Evolutionary conservation across 2,329 filamentous ascomycete genomes (phyloP), one percentile per base, ranked within the genome.

Genomic region (Sarocladium oryzae): DNA sequence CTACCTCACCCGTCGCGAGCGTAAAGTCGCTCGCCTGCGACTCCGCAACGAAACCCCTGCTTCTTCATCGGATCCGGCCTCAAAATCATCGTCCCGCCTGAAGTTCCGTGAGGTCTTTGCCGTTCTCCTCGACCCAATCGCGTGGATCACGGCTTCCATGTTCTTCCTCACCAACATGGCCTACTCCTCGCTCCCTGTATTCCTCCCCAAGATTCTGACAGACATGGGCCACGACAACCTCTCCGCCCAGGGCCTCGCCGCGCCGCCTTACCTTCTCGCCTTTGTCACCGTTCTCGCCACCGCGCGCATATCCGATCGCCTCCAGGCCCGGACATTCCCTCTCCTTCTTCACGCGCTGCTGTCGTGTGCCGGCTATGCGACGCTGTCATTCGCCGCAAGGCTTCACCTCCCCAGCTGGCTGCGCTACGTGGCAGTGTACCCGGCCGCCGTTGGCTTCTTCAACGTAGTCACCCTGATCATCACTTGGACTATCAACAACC

Each of bases 401-500:
- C 62, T 75, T 15, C 55, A 64, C 16, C 64, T 80, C 20, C 62
- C 71, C 3, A 60, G 71, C 48, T 76, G 66, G 40, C 55, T 79
- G 33, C 77, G 89, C 16, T 96, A 96, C 61, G 59, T 85, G 5
- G 86, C 84, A 52, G 77, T 95, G 7, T 95, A 86, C 63, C 89
- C 88, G 0, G 89, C 90, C 2, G 79, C 84, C 2, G 72, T 82
- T 1, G 90, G 90, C 3, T 93, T 95, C 68, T 92, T 95, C 73
- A 84, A 80, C 54, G 86, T 89, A 18, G 86, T 95, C 52, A 89
- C 89, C 0, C 76, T 95, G 28, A 85, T 91, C 57, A 87, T 96
- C 52, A 86, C 88, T 2, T 96, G 90, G 90, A 88, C 81, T 32
- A 80, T 96, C 61, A 95, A 95, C 63, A 96, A 95, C 66, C 88